Conservation (phyloP, 176 grass and related monocot genomes). For the Puccinellia tenuiflora region DNA sequence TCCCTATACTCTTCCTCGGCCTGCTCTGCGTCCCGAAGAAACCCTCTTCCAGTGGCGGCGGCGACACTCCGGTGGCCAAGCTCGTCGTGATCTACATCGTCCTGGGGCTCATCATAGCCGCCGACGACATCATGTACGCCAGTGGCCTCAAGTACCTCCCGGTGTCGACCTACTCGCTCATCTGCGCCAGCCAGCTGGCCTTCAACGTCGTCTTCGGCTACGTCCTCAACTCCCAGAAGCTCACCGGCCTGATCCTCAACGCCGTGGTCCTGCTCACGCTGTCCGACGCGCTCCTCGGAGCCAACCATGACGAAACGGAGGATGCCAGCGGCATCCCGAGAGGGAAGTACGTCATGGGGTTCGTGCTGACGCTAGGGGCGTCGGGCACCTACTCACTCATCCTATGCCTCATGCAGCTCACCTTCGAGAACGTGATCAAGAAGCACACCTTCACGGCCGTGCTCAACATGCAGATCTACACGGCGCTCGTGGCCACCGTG, state of each 20-base stretch:
- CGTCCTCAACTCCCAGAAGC: constrained; percentile 68
- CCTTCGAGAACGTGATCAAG: constrained; percentile 67
- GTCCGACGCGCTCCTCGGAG: constrained; percentile 54
- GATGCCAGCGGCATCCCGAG: not conserved
- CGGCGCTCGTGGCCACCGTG: constrained; percentile 37
- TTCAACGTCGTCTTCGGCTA: constrained; percentile 75
- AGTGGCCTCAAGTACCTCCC: constrained; percentile 57
- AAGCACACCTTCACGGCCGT: constrained; percentile 47
- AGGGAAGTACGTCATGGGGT: constrained; percentile 43
- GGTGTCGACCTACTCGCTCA: constrained; percentile 65
- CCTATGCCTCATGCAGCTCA: constrained; percentile 76
- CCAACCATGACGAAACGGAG: constrained; percentile 30
- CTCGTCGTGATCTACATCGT: constrained; percentile 41
- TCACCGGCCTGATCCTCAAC: constrained; percentile 59
- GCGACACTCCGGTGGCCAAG: constrained; percentile 20
- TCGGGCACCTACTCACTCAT: constrained; percentile 66
- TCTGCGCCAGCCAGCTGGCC: constrained; percentile 73
- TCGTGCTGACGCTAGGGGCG: constrained; percentile 67
- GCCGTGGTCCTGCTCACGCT: constrained; percentile 66
- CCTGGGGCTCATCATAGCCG: constrained; percentile 62
- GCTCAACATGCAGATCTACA: constrained; percentile 68
- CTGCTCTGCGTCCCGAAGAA: constrained; percentile 38
- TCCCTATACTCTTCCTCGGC: constrained; percentile 54
- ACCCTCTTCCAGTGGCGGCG: not conserved
- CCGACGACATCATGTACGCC: constrained; percentile 74